phyloP scores from a whole-genome alignment of 73 alveolate species.

The Tetrahymena borealis region DNA sequence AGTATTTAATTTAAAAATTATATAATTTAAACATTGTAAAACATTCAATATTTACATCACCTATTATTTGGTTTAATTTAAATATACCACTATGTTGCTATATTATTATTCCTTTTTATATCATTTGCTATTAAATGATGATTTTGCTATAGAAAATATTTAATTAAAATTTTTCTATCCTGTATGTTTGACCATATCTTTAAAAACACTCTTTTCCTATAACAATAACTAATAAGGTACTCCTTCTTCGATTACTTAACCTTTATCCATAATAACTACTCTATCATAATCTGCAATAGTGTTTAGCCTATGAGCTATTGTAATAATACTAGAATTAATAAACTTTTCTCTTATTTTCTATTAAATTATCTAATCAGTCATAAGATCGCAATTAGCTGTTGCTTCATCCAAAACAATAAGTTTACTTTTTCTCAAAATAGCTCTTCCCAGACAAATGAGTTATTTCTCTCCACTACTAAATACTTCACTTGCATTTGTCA shows the following conservation, averaged over 20 bases:
- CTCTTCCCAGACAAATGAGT: conserved; percentile 45
- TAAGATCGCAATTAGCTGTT: conserved; percentile 61
- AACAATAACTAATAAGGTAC: not conserved
- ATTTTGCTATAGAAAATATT: no score
- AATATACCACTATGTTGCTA: no score
- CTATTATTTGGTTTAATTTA: no score
- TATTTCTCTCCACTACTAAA: conserved; percentile 5
- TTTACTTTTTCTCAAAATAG: conserved; percentile 52
- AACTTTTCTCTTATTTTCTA: conserved; percentile 42
- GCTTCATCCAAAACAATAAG: conserved; percentile 64
- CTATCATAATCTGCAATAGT: conserved; percentile 54
- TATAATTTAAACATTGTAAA: no score
- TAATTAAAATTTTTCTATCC: not conserved
- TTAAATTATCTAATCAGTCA: conserved; percentile 52
- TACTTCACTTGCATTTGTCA: not conserved
- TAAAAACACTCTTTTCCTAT: not conserved
- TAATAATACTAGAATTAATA: conserved; percentile 45
- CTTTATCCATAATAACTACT: conserved; percentile 1
- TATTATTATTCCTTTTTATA: no score
- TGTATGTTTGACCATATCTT: not conserved
- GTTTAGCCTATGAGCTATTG: conserved; percentile 72
- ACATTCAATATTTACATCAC: no score
- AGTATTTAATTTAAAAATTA: no score
- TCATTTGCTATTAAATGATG: no score
- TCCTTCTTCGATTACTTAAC: not conserved